Evolutionary conservation across 352 stramenopile genomes (phyloP), one percentile per base, ranked within the genome.

Genomic region (Thalassiosira ordinaria): DNA sequence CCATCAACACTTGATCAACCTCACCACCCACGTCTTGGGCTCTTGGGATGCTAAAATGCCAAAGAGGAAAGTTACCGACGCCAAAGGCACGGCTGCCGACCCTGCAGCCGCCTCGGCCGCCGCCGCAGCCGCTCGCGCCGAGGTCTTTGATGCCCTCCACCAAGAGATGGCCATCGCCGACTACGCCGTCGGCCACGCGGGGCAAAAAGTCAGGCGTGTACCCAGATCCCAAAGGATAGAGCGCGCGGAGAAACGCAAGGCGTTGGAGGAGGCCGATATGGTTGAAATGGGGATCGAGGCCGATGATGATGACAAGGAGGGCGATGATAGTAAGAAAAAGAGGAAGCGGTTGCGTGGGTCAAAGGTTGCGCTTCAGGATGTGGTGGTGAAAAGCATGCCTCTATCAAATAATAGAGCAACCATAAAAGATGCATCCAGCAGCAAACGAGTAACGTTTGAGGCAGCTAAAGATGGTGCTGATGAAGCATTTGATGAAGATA

Each of bases 111-210:
- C n/a, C n/a, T n/a, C n/a, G n/a, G n/a, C n/a, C n/a, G n/a, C n/a
- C n/a, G 33, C 52, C 2, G 71, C 62, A 60, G 61, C 56, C 20
- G 57, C 41, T 26, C 74, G 66, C 31, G 65, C 59, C 27, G 39
- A 71, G 33, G 56, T 79, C 24, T 82, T 92, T 27, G 60, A 82
- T 26, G 62, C 60, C 20, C 72, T 93, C 52, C 75, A 87, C 26
- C 24, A 77, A 37, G 89, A 93, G 74, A 89, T 92, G 75, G 85
- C 91, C 57, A 37, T 92, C 27, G 80, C 80, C 47, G 73, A 84
- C 44, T 85, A 87, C 41, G 61, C 68, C 20, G 76, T 22, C 14
- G 64, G 14, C 11, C 20, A 62, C 27, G 59, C 46, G 4, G 87
- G 87, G 29, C 73, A 90, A 55, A 71, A 64, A 14, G 62, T 77